Evolutionary conservation across 495 filamentous ascomycete species (phyloP).

Genomic region (Talaromyces trachyspermus): DNA sequence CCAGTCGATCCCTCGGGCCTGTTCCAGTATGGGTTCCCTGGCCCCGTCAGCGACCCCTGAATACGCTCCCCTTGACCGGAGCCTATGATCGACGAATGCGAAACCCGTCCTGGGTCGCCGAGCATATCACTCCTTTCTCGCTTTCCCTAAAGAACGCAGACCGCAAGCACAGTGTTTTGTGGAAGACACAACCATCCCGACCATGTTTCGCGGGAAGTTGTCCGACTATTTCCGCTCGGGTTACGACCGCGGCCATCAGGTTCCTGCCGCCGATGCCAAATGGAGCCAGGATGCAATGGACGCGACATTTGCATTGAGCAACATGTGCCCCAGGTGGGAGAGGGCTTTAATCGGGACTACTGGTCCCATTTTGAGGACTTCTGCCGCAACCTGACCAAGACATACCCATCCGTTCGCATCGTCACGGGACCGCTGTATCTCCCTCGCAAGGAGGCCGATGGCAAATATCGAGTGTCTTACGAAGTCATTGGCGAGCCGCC

Average conservation of each 20-base stretch:
- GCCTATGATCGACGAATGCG: slow-evolving; percentile 86
- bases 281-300: slow-evolving; percentile 94
- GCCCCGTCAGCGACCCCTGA: slow-evolving; percentile 79
- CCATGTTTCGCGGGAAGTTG: slow-evolving; percentile 81
- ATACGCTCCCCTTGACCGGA: slow-evolving; percentile 65
- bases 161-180: slow-evolving; percentile 75
- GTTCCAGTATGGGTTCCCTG: slow-evolving; percentile 96
- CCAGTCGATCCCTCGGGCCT: slow-evolving; percentile 83
- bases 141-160: slow-evolving; percentile 68
- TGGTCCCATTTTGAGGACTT: slow-evolving; percentile 99
- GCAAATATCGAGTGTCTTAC: slow-evolving; percentile 91
- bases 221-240: slow-evolving; percentile 90
- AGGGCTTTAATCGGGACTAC: slow-evolving; percentile 97
- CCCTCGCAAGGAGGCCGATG: slow-evolving; percentile 71
- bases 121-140: slow-evolving; percentile 93
- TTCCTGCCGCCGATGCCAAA: slow-evolving; percentile 94
- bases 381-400: slow-evolving; percentile 69
- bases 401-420: slow-evolving; percentile 83
- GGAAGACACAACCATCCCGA: slow-evolving; percentile 73
- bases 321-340: slow-evolving; percentile 99
- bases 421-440: slow-evolving; percentile 93
- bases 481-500: slow-evolving; percentile 96
- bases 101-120: slow-evolving; percentile 92
- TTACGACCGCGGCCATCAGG: slow-evolving; percentile 67
- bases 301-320: slow-evolving; percentile 82